Evolutionary conservation across 306 rosid species (phyloP), one percentile per base, ranked within the genome.

Genomic region (Cicer yamashitae): DNA sequence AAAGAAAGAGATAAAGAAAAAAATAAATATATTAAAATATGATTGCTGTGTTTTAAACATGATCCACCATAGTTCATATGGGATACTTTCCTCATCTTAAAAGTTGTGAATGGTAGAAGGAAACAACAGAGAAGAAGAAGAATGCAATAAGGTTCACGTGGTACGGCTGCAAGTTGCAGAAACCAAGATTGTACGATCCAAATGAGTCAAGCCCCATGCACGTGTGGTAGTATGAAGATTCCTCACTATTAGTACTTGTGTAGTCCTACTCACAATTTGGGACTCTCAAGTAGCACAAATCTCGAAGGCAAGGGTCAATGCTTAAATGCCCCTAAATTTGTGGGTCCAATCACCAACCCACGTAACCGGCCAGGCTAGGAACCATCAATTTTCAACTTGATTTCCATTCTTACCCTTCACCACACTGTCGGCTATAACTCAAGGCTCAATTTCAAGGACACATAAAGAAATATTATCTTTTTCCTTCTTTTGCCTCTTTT

Each of bases 251-350:
- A 41, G 66, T 69, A 56, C 41, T 39, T 11, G 57, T 25, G n/a
- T 20, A n/a, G n/a, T 40, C 64, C 7, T 60, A 18, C 68, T 64
- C 18, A 30, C 22, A 9, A n/a, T 13, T 66, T 73, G 71, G 76
- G 52, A 79, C 56, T 40, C 43, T 45, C 40, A 25, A 39, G 38
- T 10, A 8, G 73, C 82, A 77, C 86, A 73, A 77, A 82, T 82
- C 82, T 82, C 77, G 73, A 82, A 56, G 64, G 73, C 79, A 83
- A 71, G 79, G 79, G 82, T 83, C 82, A 71, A 72, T 58, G 68
- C 30, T 22, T 81, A 60, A 75, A 75, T 75, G 80, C 77, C 62
- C 50, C 73, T 64, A 48, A 70, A 64, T 74, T 18, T 50, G 76
- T 65, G 79, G 87, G 84, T 64, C 84, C 84, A 71, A 13, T n/a